A percentile compares a stretch with the other conserved stretches of the same genome.
Conservation (phyloP, 2,329 filamentous ascomycete genomes). For the Penicillium hesseltinei region DNA sequence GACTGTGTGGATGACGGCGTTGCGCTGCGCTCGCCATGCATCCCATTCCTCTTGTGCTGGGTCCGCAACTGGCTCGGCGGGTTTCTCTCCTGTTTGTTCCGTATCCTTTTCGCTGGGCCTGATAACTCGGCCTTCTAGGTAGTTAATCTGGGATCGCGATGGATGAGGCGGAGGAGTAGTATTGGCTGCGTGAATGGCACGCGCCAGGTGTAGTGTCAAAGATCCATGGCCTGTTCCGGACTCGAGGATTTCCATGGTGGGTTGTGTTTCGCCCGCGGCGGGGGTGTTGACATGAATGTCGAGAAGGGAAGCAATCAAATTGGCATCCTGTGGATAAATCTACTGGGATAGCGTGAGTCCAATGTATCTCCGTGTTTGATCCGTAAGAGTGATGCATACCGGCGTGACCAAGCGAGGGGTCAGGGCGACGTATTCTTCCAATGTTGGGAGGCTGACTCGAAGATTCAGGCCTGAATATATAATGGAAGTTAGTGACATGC, state of each 20-base stretch:
- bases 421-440: conserved; percentile 70
- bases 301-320: conserved; percentile 70
- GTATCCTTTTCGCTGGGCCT: conserved; percentile 25
- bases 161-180: conserved; percentile 50
- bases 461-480: conserved; percentile 39
- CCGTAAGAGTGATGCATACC: conserved; percentile 44
- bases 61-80: conserved; percentile 13
- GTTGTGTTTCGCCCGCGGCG: conserved; percentile 29
- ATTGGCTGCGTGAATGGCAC: conserved; percentile 74
- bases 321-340: conserved; percentile 74
- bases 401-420: conserved; percentile 72
- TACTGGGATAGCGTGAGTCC: conserved; percentile 33
- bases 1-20: conserved; percentile 72
- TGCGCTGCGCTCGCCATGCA: conserved; percentile 52
- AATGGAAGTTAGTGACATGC: conserved; percentile 1
- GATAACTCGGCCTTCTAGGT: conserved; percentile 26
- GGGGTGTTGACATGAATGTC: conserved; percentile 64
- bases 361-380: conserved; percentile 3
- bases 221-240: conserved; percentile 83
- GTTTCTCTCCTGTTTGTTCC: conserved; percentile 11
- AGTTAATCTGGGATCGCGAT: conserved; percentile 31
- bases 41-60: conserved; percentile 41
- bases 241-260: conserved; percentile 72
- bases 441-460: conserved; percentile 62
- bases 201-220: conserved; percentile 70